These are phyloP conservation scores for Euphorbia corollata DNA, from an alignment of 441 rosid genomes.

Conservation along the genomic window DNA sequence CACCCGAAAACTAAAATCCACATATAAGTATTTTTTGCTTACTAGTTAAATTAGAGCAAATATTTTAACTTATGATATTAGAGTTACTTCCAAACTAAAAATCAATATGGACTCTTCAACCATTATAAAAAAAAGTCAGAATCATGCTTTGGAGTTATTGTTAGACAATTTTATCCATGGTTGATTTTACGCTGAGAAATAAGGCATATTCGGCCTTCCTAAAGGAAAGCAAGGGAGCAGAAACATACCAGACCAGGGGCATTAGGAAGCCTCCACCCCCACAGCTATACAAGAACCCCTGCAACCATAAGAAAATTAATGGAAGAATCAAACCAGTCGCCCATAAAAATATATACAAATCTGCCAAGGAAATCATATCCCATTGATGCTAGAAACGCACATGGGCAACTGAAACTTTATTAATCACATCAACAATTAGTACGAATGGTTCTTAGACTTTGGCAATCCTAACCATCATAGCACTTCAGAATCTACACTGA, in stretches of 20 bases:
- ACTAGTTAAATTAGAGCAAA: not conserved
- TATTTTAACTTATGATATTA: too few species aligned
- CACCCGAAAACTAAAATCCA: not conserved
- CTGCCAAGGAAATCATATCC: not conserved
- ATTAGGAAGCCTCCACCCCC: conserved; percentile 17
- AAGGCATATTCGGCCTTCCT: not conserved
- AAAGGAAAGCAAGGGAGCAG: not conserved
- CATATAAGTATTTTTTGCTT: not conserved
- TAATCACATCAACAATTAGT: not conserved
- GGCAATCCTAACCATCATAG: not conserved
- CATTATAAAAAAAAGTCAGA: too few species aligned
- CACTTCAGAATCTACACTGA: not conserved
- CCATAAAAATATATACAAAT: not conserved
- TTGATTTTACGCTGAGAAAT: not conserved
- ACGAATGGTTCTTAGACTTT: not conserved
- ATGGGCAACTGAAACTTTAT: not conserved
- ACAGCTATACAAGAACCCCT: conserved; percentile 25
- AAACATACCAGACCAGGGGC: conserved; percentile 27
- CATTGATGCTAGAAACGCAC: not conserved
- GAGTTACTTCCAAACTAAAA: too few species aligned
- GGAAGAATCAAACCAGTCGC: not conserved
- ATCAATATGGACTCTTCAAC: too few species aligned
- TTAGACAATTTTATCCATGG: too few species aligned
- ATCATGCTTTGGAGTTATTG: too few species aligned
- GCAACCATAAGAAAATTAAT: conserved; percentile 26